Evolutionary conservation across 1,139 yeast species (phyloP).

Genomic region (Saccharomycopsis crataegensis): DNA sequence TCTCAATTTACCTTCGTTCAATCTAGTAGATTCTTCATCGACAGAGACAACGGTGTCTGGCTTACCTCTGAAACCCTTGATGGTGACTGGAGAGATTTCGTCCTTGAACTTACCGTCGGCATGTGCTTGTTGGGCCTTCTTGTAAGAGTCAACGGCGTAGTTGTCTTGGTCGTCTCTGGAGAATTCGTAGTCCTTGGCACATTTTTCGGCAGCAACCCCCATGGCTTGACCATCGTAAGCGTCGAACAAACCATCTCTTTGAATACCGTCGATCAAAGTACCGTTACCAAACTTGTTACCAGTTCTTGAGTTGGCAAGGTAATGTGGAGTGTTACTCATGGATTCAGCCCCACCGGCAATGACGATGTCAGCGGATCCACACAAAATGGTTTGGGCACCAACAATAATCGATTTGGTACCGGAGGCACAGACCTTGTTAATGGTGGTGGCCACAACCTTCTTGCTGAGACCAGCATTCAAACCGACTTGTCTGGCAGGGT

Average conservation of each 20-base stretch:
- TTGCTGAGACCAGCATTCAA: slow-evolving; percentile 79
- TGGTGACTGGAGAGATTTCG: slow-evolving; percentile 81
- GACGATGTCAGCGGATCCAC: slow-evolving; percentile 87
- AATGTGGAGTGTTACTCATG: slow-evolving; percentile 94
- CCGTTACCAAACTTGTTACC: slow-evolving; percentile 90
- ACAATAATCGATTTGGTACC: slow-evolving; percentile 88
- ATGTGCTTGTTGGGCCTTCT: slow-evolving; percentile 75
- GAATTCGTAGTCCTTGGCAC: slow-evolving; percentile 66
- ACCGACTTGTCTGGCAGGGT: slow-evolving; percentile 98
- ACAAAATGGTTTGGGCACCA: slow-evolving; percentile 83
- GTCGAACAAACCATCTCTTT: slow-evolving; percentile 86
- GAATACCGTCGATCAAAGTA: slow-evolving; percentile 74
- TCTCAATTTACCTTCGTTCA: slow-evolving; percentile 68
- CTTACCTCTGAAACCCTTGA: slow-evolving; percentile 89
- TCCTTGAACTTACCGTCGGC: slow-evolving; percentile 68
- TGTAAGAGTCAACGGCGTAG: slow-evolving; percentile 61
- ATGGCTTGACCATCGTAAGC: slow-evolving; percentile 80
- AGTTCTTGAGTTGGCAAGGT: slow-evolving; percentile 73
- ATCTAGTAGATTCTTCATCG: slow-evolving; percentile 67
- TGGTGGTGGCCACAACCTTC: slow-evolving; percentile 74
- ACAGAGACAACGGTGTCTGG: slow-evolving; percentile 64
- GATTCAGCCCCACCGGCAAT: slow-evolving; percentile 98
- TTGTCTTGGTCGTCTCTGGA: slow-evolving; percentile 68
- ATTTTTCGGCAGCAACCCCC: slow-evolving; percentile 97
- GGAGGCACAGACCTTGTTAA: slow-evolving; percentile 96